Evolutionary conservation across 2,329 filamentous ascomycete genomes (phyloP).

Genomic region (Alternaria rosae): DNA sequence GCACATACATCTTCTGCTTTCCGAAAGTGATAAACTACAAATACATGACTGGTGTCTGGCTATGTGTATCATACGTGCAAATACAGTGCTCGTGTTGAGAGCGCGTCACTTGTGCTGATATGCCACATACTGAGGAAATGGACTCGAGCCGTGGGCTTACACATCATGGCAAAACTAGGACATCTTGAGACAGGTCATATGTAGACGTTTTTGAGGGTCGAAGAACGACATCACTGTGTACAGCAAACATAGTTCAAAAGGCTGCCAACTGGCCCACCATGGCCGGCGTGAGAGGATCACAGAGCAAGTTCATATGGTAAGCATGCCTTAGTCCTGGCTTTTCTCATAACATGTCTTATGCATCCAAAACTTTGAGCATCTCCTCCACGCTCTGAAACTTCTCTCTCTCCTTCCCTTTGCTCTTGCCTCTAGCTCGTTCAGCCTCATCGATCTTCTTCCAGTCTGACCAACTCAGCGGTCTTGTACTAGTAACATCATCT

Average conservation of each 20-base stretch:
- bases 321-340: too few relatives aligned
- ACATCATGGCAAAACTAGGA: background rate
- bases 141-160: too few relatives aligned
- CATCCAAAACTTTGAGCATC: slow-evolving; percentile 61
- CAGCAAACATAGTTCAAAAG: background rate
- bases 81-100: background rate
- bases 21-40: too few relatives aligned
- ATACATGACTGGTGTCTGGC: background rate
- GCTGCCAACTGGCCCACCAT: background rate
- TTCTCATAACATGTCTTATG: slow-evolving; percentile 5
- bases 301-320: background rate
- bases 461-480: slow-evolving; percentile 79
- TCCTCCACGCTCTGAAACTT: slow-evolving; percentile 65
- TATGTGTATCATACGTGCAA: background rate
- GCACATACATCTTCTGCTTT: background rate
- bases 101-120: background rate
- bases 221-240: too few relatives aligned
- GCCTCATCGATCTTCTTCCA: slow-evolving; percentile 86
- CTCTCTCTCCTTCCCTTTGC: slow-evolving; percentile 78
- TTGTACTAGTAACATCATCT: slow-evolving; percentile 63
- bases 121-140: too few relatives aligned
- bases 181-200: background rate
- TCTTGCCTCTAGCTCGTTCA: slow-evolving; percentile 72
- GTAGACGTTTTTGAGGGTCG: background rate
- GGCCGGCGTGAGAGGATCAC: background rate